Conservation (phyloP, 1,139 yeast genomes). For the Entelexis paramagnoliae region DNA sequence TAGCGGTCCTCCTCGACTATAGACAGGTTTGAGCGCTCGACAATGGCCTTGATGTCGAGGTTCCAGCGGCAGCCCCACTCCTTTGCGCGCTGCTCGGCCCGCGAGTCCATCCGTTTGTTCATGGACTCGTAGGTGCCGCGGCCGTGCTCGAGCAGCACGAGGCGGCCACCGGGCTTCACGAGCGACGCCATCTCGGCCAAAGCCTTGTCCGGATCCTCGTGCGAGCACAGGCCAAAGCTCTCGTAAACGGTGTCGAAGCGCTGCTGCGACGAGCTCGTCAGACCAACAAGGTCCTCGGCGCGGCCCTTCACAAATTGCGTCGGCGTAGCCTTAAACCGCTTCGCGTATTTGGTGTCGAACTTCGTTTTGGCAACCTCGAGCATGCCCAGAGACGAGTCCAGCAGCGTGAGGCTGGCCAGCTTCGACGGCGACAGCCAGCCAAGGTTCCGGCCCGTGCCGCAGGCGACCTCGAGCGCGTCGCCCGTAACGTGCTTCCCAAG, state of each 20-base stretch:
- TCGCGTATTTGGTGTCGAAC: constrained; percentile 55
- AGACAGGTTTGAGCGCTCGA: constrained; percentile 75
- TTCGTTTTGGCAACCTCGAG: constrained; percentile 69
- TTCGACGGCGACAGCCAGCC: constrained; percentile 54
- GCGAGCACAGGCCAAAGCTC: constrained; percentile 92
- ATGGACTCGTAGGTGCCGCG: constrained; percentile 69
- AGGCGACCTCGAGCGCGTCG: constrained; percentile 85
- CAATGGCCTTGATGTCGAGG: constrained; percentile 75
- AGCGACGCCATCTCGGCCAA: constrained; percentile 60
- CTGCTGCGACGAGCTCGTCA: constrained; percentile 39
- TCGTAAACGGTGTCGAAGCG: constrained; percentile 87
- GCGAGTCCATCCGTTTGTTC: constrained; percentile 68
- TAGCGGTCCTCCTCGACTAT: constrained; percentile 67
- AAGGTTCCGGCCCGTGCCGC: constrained; percentile 93
- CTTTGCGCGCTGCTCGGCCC: constrained; percentile 73
- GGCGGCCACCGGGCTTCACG: constrained; percentile 83
- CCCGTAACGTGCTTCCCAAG: constrained; percentile 69
- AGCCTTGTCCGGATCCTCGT: constrained; percentile 81
- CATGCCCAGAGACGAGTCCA: constrained; percentile 81
- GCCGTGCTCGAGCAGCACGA: constrained; percentile 84
- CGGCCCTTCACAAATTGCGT: constrained; percentile 78
- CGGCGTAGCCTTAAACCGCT: constrained; percentile 45
- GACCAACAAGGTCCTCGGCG: constrained; percentile 66
- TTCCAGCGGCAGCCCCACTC: constrained; percentile 99
- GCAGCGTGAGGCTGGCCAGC: constrained; percentile 64